Evolutionary conservation across 1,139 yeast species (phyloP), one percentile per base, ranked within the genome.

Genomic region (Yamadazyma sp.): DNA sequence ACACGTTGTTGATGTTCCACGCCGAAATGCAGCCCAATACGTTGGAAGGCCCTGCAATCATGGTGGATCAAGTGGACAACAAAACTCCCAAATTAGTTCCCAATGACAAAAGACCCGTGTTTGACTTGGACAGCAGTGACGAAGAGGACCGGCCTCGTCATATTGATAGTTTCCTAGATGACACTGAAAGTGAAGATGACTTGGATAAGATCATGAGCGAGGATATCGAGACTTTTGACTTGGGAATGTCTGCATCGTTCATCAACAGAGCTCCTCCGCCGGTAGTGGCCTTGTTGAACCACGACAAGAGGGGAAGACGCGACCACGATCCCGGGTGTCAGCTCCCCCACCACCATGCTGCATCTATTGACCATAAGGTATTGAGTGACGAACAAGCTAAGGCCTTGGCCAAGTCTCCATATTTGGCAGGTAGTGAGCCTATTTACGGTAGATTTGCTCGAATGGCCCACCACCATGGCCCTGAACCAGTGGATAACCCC

Each of bases 1-100:
- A 79, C 22, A 85, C 96, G 0, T 62, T 87, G 52, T 70, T 88
- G 51, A 82, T 90, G 95, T 89, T 89, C 67, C 97, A 89, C 54
- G 96, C 97, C 2, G 97, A 89, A 59, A 80, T 86, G 83, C 86
- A 81, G 49, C 78, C 80, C 10, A 54, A 59, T 43, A 45, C 45
- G 3, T 31, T 36, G 7, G 42, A 59, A 31, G 61, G 53, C 20
- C 61, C 57, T 26, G 59, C 61, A n/a, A 50, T 58, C 24, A 38
- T 37, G 34, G 51, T 46, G 6, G 44, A 46, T 25, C 44, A 46
- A 29, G 31, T 32, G 1, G 59, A 53, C 4, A 43, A 53, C 38
- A 42, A 45, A 10, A 54, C 63, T 8, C 62, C 62, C 2, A 48
- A 45, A 31, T 47, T 60, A 27, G 46, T 61, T 14, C 54, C 56